Evolutionary conservation across 1,284 basidiomycete genomes (phyloP).

Genomic region (Ustilago tritici): DNA sequence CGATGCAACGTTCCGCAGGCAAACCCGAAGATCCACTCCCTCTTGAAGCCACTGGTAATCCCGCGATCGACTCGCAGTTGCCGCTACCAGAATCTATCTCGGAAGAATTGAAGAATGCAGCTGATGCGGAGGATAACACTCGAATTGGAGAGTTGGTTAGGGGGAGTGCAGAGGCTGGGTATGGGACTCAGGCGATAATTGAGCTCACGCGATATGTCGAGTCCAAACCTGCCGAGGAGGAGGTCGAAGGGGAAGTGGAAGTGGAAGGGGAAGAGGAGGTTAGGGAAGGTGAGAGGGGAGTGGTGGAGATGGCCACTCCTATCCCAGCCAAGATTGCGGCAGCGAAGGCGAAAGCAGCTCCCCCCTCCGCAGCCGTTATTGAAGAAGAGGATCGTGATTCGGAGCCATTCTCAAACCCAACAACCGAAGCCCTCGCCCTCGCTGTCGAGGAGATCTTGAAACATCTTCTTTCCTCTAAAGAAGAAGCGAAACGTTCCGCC

Average conservation of each 20-base stretch:
- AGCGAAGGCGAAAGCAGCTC: neutral
- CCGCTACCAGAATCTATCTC: slow-evolving; percentile 27
- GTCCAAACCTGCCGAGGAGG: slow-evolving; percentile 20
- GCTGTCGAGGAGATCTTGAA: slow-evolving; percentile 66
- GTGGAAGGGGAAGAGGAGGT: slow-evolving; percentile 6
- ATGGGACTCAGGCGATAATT: slow-evolving; percentile 53
- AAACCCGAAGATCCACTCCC: slow-evolving; percentile 54
- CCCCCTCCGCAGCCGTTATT: neutral
- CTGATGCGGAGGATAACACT: slow-evolving; percentile 40
- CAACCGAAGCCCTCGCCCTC: slow-evolving; percentile 48
- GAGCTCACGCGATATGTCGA: slow-evolving; percentile 49
- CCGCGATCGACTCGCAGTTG: slow-evolving; percentile 28
- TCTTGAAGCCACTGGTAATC: slow-evolving; percentile 41
- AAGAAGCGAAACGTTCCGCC: slow-evolving; percentile 48
- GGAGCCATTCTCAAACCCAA: slow-evolving; percentile 13
- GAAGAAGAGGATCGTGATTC: slow-evolving; percentile 7
- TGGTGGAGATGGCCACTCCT: slow-evolving; percentile 35
- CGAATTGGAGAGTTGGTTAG: slow-evolving; percentile 38
- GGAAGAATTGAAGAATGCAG: slow-evolving; percentile 38
- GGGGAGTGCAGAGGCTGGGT: slow-evolving; percentile 43
- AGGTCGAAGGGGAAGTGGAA: slow-evolving; percentile 3
- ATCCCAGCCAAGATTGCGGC: slow-evolving; percentile 23
- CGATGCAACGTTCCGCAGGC: slow-evolving; percentile 44
- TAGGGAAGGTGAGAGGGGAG: neutral
- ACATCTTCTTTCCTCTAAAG: slow-evolving; percentile 59